Evolutionary conservation across 1,284 basidiomycete species (phyloP).

Genomic region (Melampsora americana): DNA sequence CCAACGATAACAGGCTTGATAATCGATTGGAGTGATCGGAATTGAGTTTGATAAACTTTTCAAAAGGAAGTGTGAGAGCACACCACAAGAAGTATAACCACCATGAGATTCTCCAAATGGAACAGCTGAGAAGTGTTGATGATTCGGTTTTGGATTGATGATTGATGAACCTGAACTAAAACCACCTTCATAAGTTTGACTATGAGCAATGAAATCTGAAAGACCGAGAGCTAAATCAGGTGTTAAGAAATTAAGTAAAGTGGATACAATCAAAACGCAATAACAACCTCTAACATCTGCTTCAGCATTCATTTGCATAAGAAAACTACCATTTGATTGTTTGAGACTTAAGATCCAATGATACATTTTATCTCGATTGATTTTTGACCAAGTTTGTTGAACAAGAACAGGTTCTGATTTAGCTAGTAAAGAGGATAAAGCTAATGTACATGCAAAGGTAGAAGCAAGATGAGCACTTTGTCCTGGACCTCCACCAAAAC

Average conservation of each 20-base stretch:
- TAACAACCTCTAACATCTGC: conserved; percentile 85
- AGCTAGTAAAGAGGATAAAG: conserved; percentile 50
- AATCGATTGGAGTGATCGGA: conserved; percentile 19
- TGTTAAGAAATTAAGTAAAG: conserved; percentile 74
- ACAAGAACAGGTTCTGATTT: conserved; percentile 42
- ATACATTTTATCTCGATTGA: conserved; percentile 76
- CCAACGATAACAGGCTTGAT: conserved; percentile 5
- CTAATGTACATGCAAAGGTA: conserved; percentile 53
- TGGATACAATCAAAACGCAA: conserved; percentile 69
- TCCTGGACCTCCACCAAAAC: conserved; percentile 52
- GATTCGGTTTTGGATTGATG: conserved; percentile 51
- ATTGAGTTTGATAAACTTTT: conserved; percentile 4
- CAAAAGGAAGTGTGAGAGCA: conserved; percentile 73
- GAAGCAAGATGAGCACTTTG: conserved; percentile 53
- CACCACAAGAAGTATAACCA: conserved; percentile 90
- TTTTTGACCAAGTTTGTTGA: conserved; percentile 64
- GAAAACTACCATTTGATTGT: conserved; percentile 87
- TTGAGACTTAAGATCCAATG: conserved; percentile 88
- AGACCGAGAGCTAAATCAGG: conserved; percentile 68
- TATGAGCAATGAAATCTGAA: conserved; percentile 52
- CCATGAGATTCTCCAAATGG: conserved; percentile 91
- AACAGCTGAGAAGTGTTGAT: conserved; percentile 48
- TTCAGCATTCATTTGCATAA: conserved; percentile 81
- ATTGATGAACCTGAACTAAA: conserved; percentile 65
- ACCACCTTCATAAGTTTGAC: conserved; percentile 97